phyloP scores from a whole-genome alignment of 306 rosid genomes.

The Medicago lupulina region DNA sequence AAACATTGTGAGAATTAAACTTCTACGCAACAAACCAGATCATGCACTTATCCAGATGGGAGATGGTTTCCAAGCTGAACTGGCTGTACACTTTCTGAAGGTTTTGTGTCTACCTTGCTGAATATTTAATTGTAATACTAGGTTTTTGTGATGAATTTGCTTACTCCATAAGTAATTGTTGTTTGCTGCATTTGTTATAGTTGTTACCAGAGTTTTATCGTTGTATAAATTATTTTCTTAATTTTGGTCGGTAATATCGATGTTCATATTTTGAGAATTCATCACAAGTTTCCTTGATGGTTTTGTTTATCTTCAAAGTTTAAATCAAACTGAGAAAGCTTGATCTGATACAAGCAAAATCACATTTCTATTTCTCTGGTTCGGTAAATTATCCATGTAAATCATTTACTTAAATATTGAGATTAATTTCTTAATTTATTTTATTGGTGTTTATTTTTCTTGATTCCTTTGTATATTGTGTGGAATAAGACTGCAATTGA shows the following conservation, averaged over 20 bases:
- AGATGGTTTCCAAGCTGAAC: conserved; percentile 98
- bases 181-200: not conserved
- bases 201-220: not conserved
- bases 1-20: conserved; percentile 92
- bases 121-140: conserved; percentile 9
- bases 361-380: not conserved
- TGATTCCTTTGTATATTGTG: not conserved
- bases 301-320: conserved; percentile 4
- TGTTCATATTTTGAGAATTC: not conserved
- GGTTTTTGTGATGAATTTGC: conserved; percentile 1
- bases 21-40: conserved; percentile 96
- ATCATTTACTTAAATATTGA: not conserved
- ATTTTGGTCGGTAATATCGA: not conserved
- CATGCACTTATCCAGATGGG: conserved; percentile 99
- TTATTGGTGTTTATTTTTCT: not conserved
- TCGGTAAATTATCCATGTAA: not conserved
- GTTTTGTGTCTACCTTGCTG: conserved; percentile 47
- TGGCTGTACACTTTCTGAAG: conserved; percentile 97
- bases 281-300: conserved; percentile 20
- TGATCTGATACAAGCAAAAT: conserved; percentile 24
- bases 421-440: not conserved
- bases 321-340: conserved; percentile 5
- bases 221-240: not conserved
- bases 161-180: not conserved
- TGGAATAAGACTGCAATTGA: not conserved